phyloP scores from a whole-genome alignment of 345 rosid genomes.

The Brassica nigra region DNA sequence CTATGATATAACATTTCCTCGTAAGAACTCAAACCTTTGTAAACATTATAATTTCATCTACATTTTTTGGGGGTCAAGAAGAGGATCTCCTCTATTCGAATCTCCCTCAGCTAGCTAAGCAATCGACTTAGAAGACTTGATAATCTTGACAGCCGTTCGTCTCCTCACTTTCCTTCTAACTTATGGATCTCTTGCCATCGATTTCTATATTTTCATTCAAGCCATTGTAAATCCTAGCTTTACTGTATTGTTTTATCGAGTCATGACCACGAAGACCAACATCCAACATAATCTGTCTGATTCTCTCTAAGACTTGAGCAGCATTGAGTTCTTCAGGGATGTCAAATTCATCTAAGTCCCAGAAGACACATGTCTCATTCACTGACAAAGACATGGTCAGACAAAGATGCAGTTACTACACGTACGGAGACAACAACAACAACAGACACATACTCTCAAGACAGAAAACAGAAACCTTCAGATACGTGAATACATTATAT shows the following conservation, averaged over 20 bases:
- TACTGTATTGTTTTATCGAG: not conserved
- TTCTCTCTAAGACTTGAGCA: not conserved
- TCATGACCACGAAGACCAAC: not conserved
- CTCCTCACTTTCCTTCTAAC: not conserved
- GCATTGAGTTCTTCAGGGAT: not conserved
- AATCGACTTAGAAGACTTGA: no score
- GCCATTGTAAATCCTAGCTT: not conserved
- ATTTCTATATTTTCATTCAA: not conserved
- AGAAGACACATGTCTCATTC: not conserved
- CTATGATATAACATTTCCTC: no score
- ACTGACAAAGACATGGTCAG: not conserved
- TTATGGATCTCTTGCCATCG: not conserved
- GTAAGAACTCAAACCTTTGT: no score
- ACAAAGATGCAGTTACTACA: not conserved
- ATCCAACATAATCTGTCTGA: not conserved
- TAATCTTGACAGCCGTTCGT: not conserved
- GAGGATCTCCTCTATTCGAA: no score
- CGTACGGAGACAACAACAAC: not conserved
- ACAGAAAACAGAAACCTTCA: not conserved
- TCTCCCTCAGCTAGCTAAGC: no score
- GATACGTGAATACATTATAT: not conserved
- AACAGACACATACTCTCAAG: not conserved
- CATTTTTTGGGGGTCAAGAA: no score
- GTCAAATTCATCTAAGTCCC: not conserved
- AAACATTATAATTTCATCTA: no score